Evolutionary conservation across 352 stramenopile genomes (phyloP), one percentile per base, ranked within the genome.

Genomic region (Albugo candida): DNA sequence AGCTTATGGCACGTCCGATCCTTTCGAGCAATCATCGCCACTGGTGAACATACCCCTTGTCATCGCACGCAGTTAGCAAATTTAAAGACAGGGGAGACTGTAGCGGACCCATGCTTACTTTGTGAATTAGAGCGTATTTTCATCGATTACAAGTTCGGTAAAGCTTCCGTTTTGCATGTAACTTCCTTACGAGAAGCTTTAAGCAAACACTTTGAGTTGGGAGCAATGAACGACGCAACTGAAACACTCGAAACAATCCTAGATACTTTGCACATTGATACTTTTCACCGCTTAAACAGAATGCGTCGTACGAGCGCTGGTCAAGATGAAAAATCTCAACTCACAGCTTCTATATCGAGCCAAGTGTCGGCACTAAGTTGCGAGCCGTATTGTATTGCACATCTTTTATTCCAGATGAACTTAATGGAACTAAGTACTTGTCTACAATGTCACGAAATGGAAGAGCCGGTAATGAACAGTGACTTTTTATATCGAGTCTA

Each of bases 1-100:
- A 85, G 67, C 36, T 58, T 93, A n/a, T 93, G 81, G 81, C 78
- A 92, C 61, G 58, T 93, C 31, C 73, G 81, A 38, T 83, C 70
- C 39, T 93, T 80, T 52, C 74, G 81, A 43, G 65, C 74, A 54
- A 70, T 89, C 45, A 82, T 89, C 44, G 66, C 58, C 24, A 77
- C 70, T 51, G 70, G 70, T 45, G 76, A 89, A 61, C 76, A 89
- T 57, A 70, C 76, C 11, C 57, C 77, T 27, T 70, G 84, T 55
- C 76, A 89, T 51, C 38, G 3, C 8, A 19, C 8, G 8, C 17
- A 43, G 17, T 10, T 43, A 24, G 8, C 3, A 8, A 43, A 8
- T 8, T 10, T 24, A 24, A 24, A 19, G 20, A 24, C 17, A 3
- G 20, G 20, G 20, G 38, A 43, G 38, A 19, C 17, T 8, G 38